Conservation (phyloP, 495 filamentous ascomycete species). For the Talaromyces liani region DNA sequence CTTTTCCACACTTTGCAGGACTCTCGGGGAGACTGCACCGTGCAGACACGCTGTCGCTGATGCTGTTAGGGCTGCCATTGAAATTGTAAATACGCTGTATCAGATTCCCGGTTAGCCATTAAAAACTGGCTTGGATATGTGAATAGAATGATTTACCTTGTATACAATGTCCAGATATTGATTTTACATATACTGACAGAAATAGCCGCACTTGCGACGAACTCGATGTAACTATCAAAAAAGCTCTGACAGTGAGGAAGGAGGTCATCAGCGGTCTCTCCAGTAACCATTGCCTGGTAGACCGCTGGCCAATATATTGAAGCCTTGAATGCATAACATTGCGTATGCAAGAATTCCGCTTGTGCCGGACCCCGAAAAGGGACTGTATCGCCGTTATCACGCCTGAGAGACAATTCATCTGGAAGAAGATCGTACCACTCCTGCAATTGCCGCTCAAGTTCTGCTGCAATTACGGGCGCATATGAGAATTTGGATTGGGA, state of each 20-base stretch:
- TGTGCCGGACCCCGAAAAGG: background rate
- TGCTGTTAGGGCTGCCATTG: background rate
- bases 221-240: constrained; percentile 1
- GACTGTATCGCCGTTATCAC: background rate
- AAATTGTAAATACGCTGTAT: constrained; percentile 1
- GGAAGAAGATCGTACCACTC: constrained; percentile 2
- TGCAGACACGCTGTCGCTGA: background rate
- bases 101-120: background rate
- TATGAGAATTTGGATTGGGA: background rate
- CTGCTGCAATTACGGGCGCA: constrained; percentile 3
- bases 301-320: constrained; percentile 1
- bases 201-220: background rate
- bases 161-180: constrained; percentile 2
- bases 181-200: background rate
- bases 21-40: background rate
- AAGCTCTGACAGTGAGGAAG: constrained; percentile 1
- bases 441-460: background rate
- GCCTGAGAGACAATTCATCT: constrained; percentile 1
- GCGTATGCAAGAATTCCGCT: constrained; percentile 3
- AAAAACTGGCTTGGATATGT: background rate
- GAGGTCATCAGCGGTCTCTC: background rate
- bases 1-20: constrained; percentile 1
- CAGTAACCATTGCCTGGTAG: background rate
- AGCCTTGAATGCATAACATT: constrained; percentile 3
- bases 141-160: background rate